phyloP scores from a whole-genome alignment of 805 yeast genomes.

The Saccharomycopsis sp. region DNA sequence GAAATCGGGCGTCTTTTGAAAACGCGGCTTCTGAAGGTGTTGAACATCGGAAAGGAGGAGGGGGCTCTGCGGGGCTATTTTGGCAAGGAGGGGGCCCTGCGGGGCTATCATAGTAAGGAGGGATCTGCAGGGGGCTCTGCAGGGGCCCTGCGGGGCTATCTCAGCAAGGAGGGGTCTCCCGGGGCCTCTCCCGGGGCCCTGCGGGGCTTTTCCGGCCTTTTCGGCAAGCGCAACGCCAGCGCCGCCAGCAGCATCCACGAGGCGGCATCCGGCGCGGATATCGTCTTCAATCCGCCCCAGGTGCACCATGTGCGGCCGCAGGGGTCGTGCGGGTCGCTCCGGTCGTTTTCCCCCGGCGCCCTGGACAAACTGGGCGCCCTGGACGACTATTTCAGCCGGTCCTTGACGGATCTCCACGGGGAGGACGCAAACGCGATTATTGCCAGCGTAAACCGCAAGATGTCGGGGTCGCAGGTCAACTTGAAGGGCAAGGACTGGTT shows the following conservation, averaged over 20 bases:
- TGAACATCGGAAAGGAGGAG: constrained; percentile 12
- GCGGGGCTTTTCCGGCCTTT: constrained; percentile 1
- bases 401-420: background rate
- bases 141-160: too few relatives aligned
- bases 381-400: background rate
- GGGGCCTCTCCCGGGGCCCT: too few relatives aligned
- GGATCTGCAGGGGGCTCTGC: background rate
- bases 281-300: constrained; percentile 13
- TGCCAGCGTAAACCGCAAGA: background rate
- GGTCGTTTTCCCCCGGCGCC: constrained; percentile 1
- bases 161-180: too few relatives aligned
- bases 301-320: constrained; percentile 10
- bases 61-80: too few relatives aligned
- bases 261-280: background rate
- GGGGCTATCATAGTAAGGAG: background rate
- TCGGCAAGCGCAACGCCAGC: background rate
- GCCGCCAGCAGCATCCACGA: background rate
- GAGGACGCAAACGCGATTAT: background rate
- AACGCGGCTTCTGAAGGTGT: constrained; percentile 41
- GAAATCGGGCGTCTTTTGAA: constrained; percentile 64
- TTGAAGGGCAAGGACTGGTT: constrained; percentile 4
- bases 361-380: background rate
- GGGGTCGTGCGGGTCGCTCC: constrained; percentile 9
- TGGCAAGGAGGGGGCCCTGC: too few relatives aligned
- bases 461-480: constrained; percentile 6